Conservation (phyloP, 2,329 filamentous ascomycete genomes). For the Sporothrix luriei region DNA sequence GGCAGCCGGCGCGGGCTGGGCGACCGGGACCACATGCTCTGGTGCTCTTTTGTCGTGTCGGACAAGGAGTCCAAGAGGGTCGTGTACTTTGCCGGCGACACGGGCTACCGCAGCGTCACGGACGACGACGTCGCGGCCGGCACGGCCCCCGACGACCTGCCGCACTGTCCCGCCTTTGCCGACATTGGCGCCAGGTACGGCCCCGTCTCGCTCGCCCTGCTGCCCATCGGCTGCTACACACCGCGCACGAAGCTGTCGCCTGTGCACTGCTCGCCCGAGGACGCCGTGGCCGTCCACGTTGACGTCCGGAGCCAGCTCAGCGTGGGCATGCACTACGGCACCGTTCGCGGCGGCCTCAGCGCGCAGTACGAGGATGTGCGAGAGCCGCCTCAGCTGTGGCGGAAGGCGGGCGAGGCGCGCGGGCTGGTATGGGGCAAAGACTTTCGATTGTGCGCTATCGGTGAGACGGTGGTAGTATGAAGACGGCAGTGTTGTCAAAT, state of each 20-base stretch:
- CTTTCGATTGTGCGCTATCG: conserved; percentile 67
- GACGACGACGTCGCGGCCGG: conserved; percentile 20
- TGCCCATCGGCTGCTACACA: conserved; percentile 87
- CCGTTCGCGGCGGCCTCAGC: conserved; percentile 41
- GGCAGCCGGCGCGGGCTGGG: conserved; percentile 59
- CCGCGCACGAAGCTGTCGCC: conserved; percentile 71
- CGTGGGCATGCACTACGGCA: conserved; percentile 90
- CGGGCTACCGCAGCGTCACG: conserved; percentile 56
- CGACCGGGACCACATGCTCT: conserved; percentile 64
- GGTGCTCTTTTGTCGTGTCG: conserved; percentile 64
- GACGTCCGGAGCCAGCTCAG: conserved; percentile 80
- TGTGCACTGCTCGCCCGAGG: conserved; percentile 83
- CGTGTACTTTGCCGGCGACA: conserved; percentile 72
- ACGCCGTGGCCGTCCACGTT: conserved; percentile 83
- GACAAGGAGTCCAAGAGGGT: conserved; percentile 37
- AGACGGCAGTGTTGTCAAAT: not conserved
- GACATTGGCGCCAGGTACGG: conserved; percentile 79
- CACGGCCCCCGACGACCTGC: conserved; percentile 43
- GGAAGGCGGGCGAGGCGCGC: conserved; percentile 60
- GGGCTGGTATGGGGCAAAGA: conserved; percentile 57
- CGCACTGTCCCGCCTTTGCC: conserved; percentile 79
- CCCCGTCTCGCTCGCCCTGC: conserved; percentile 85
- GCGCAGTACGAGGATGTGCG: conserved; percentile 59
- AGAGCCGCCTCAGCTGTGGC: conserved; percentile 64
- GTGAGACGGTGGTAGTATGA: conserved; percentile 51